A percentile compares a stretch with the other conserved stretches of the same genome.
Conservation (phyloP, 1,284 basidiomycete genomes). For the Erythrobasidium hasegawianum region DNA sequence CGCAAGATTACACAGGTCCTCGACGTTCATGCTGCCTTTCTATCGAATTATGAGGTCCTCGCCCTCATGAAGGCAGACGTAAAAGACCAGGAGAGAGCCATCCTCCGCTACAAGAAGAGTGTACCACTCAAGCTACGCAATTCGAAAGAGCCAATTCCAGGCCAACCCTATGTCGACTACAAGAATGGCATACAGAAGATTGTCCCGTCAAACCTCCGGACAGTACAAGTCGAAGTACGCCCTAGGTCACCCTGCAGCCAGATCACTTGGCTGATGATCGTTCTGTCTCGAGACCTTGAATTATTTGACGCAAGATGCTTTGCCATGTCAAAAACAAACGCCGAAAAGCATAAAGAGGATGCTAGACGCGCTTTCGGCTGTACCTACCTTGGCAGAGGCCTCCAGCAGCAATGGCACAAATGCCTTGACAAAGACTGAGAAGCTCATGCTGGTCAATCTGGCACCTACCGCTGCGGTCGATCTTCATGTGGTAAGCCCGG, state of each 20-base stretch:
- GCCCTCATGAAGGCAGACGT: conserved; percentile 20
- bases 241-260: neutral
- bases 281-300: conserved; percentile 2
- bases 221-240: conserved; percentile 28
- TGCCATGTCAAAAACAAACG: conserved; percentile 9
- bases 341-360: conserved; percentile 6
- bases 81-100: conserved; percentile 17
- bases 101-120: conserved; percentile 8
- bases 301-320: conserved; percentile 23
- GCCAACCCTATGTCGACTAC: conserved; percentile 24
- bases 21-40: conserved; percentile 27
- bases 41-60: conserved; percentile 29
- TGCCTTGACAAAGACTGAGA: conserved; percentile 28
- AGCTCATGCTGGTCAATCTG: conserved; percentile 29
- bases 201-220: conserved; percentile 26
- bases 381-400: neutral
- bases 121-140: neutral
- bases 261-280: neutral
- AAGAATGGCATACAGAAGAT: conserved; percentile 20
- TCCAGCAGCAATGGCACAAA: conserved; percentile 4
- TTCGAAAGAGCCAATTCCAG: neutral
- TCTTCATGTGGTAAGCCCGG: conserved; percentile 12
- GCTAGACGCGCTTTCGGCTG: conserved; percentile 9
- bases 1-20: conserved; percentile 6
- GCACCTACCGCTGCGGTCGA: conserved; percentile 15